A percentile compares a stretch with the other conserved stretches of the same genome.
Evolutionary conservation across 495 filamentous ascomycete species (phyloP).

Genomic region (Lasiosphaeria miniovina): DNA sequence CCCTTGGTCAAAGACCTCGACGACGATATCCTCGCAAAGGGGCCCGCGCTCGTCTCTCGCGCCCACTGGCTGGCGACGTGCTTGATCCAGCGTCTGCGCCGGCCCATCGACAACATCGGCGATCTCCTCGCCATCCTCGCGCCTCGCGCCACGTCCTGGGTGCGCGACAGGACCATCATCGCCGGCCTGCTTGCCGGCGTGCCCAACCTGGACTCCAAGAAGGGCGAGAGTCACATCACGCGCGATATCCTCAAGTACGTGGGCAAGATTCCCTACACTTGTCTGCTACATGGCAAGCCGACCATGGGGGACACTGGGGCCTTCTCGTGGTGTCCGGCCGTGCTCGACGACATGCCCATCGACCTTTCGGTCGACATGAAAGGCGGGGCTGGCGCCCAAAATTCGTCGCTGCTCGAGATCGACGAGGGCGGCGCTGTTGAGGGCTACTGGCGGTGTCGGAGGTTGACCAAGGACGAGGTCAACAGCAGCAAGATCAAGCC

Average conservation of each 20-base stretch:
- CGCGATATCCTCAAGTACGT: background rate
- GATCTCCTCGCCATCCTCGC: conserved; percentile 3
- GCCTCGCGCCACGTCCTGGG: conserved; percentile 8
- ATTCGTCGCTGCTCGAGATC: too few species aligned
- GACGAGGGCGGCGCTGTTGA: too few species aligned
- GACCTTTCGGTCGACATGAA: too few species aligned
- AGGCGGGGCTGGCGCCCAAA: too few species aligned
- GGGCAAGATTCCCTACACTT: conserved; percentile 6
- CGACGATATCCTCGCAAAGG: conserved; percentile 16
- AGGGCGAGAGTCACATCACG: background rate
- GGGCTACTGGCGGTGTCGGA: too few species aligned
- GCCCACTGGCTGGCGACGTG: conserved; percentile 11
- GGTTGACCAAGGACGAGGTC: too few species aligned
- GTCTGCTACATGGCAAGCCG: conserved; percentile 9
- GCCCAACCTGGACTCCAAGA: background rate
- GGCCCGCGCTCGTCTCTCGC: background rate
- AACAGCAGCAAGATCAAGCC: too few species aligned
- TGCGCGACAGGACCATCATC: conserved; percentile 8
- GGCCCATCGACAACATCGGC: conserved; percentile 3
- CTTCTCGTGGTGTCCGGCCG: conserved; percentile 4
- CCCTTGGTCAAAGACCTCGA: conserved; percentile 36
- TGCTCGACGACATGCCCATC: background rate
- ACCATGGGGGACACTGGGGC: background rate
- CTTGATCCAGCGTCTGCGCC: conserved; percentile 1
- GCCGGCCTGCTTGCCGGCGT: conserved; percentile 4